phyloP scores from a whole-genome alignment of 1,139 yeast species.

The Debaryomyces singareniensis region DNA sequence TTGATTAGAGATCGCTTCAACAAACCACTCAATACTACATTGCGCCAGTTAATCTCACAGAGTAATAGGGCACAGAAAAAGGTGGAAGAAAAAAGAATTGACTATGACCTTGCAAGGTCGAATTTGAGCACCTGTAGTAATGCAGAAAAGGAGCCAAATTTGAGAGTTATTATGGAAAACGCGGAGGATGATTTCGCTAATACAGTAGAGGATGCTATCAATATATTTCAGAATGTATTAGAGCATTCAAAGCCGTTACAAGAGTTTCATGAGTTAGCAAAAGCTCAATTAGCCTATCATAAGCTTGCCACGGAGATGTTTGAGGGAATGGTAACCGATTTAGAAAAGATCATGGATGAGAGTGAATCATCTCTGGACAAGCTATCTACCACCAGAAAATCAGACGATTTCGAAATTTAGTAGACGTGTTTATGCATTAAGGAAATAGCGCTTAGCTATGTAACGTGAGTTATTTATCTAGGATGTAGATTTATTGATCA shows the following conservation, averaged over 20 bases:
- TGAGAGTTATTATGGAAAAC: constrained; percentile 73
- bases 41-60: constrained; percentile 57
- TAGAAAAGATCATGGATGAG: constrained; percentile 56
- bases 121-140: constrained; percentile 57
- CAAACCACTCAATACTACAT: constrained; percentile 56
- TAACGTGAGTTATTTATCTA: too few relatives aligned
- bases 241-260: constrained; percentile 68
- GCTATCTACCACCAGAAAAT: constrained; percentile 22
- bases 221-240: constrained; percentile 77
- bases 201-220: constrained; percentile 84
- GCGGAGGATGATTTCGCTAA: constrained; percentile 90
- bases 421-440: too few relatives aligned
- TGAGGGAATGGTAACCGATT: constrained; percentile 58
- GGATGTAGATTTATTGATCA: too few relatives aligned
- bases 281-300: constrained; percentile 81
- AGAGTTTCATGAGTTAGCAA: constrained; percentile 62
- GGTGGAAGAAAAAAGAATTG: constrained; percentile 74
- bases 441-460: too few relatives aligned
- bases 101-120: constrained; percentile 74
- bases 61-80: constrained; percentile 68
- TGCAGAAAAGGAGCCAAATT: constrained; percentile 70
- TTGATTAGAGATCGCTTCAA: constrained; percentile 67
- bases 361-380: constrained; percentile 13
- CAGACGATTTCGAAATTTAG: constrained; percentile 42
- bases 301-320: constrained; percentile 69